phyloP scores from a whole-genome alignment of 164 flowering plant species.

The Malania oleifera region DNA sequence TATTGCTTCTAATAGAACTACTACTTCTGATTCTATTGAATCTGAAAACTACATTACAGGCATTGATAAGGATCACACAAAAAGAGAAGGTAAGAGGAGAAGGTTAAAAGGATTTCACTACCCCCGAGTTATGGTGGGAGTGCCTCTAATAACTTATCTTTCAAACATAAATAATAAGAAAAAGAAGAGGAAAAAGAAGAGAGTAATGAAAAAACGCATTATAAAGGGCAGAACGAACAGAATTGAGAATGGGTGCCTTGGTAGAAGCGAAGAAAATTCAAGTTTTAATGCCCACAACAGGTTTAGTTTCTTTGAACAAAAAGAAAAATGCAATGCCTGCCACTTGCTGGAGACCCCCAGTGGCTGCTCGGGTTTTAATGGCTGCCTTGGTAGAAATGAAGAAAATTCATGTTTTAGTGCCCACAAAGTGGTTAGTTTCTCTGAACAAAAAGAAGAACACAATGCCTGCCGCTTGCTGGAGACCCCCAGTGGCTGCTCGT shows the following conservation, averaged over 20 bases:
- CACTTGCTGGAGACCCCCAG: constrained; percentile 4
- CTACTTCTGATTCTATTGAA: constrained; percentile 8
- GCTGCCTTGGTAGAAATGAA: background rate
- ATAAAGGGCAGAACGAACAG: background rate
- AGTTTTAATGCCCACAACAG: background rate
- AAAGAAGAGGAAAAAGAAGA: constrained; percentile 4
- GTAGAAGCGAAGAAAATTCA: background rate
- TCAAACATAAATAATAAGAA: constrained; percentile 10
- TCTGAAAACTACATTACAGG: constrained; percentile 1
- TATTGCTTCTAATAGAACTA: constrained; percentile 1
- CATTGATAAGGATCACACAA: background rate
- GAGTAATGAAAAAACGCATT: background rate
- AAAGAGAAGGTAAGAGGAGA: constrained; percentile 5
- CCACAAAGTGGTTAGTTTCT: background rate
- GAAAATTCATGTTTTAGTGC: background rate
- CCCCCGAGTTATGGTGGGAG: constrained; percentile 2
- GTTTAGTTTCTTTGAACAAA: background rate
- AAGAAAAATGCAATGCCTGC: background rate
- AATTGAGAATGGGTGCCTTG: background rate
- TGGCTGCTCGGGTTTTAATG: too few relatives aligned
- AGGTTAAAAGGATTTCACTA: background rate
- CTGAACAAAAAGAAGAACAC: background rate
- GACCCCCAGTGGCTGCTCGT: constrained; percentile 15
- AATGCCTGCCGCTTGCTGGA: background rate
- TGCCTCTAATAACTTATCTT: constrained; percentile 1